Base-by-base conservation (phyloP, 1,139 yeast species). In the Hemisphaericaspora xylofermentans region DNA sequence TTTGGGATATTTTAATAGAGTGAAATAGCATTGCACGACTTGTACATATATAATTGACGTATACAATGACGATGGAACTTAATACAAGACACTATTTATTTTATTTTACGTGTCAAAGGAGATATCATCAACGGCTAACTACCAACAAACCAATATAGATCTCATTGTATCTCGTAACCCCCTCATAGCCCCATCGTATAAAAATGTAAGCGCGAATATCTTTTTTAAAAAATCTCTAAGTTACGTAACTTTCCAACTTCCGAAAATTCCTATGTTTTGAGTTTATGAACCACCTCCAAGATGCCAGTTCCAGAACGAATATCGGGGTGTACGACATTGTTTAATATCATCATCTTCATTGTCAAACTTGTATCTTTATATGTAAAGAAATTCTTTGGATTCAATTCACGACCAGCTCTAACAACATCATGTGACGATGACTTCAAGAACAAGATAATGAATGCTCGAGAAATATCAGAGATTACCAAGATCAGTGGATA, bases 401-500 rank as follows among this genome's bases (percentile, higher is more conserved):
- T 24, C 22, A 33, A 34, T n/a, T 34, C 19, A n/a, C 15, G 10
- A 35, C 12, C 30, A 13, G 14, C 28, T 19, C 24, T 19, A 24
- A 13, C n/a, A 19, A 25, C 33, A 35, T 15, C 21, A 16, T 8
- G 13, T 24, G 27, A 38, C 30, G 32, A 33, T 29, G 18, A 33
- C 18, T 25, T 31, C 10, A 40, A 42, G 30, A 22, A 39, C 15
- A 41, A 39, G 24, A 14, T 47, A 22, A 34, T 43, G 8, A 29
- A 61, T 24, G 76, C 83, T 2, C 60, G 63, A 2, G 80, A 82
- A 41, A 82, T 86, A 36, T 77, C 74, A 26, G 87, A 82, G 35
- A 79, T 88, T 48, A 87, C 87, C 34, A 68, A 62, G 4, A 58
- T 77, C 1, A 80, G 75, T 48, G 91, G 87, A 1, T 83, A 84